Evolutionary conservation across 1,139 yeast species (phyloP), one percentile per base, ranked within the genome.

Genomic region (Zygoascus meyerae): DNA sequence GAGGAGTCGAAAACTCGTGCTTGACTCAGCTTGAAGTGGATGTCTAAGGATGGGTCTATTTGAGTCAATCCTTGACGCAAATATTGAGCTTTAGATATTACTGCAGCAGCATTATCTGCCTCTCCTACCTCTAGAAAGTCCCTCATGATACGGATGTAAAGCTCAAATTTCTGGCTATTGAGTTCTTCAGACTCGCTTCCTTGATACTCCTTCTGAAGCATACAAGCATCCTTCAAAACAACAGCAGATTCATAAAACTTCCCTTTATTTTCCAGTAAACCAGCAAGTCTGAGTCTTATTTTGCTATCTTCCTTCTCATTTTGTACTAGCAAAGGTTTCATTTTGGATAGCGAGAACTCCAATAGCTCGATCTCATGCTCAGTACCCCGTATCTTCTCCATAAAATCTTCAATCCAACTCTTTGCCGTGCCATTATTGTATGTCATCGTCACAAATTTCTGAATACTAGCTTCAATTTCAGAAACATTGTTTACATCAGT

Each of bases 1-100:
- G 61, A 60, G 4, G 64, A 56, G 41, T 66, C 70, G 18, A 55
- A 53, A 14, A 65, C 59, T 6, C 67, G 55, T 5, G 70, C 70
- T 42, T 63, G 68, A 3, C 63, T 56, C 11, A 65, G 58, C 47
- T 60, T 57, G 54, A 65, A 65, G 38, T 61, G 66, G 8, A 56
- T 51, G 26, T 57, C 56, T 5, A 48, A 43, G n/a, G 37, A 45
- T 5, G 51, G 50, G n/a, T 45, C 48, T 3, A 59, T 53, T n/a
- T 37, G 3, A 14, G 47, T 44, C 42, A 49, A 16, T n/a, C 48
- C 29, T 18, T 52, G 53, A 17, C 65, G 52, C 29, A 62, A 49
- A 37, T 59, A 47, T 33, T 62, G 59, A 2, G 69, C 66, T 41
- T 61, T 57, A 44, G 58, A 57, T 37, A 66, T 55, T 26, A 58